Percentiles rank a stretch among this genome's conserved stretches.
Conservation (phyloP, 495 filamentous ascomycete species). For the Tuber aestivum region DNA sequence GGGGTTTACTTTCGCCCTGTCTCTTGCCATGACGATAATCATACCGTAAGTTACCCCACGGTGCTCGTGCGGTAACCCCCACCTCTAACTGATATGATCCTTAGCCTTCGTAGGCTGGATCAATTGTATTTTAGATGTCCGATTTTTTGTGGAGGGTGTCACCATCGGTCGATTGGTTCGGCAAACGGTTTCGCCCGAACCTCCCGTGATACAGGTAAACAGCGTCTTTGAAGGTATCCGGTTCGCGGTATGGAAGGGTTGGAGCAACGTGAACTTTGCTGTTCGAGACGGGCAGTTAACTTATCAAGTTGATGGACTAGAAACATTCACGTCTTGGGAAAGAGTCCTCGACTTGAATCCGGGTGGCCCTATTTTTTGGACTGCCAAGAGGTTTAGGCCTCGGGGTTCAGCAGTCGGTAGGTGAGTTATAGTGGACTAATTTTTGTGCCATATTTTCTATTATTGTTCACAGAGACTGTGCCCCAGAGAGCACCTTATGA, state of each 20-base stretch:
- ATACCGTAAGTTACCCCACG: not conserved
- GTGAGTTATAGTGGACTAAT: not conserved
- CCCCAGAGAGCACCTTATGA: no score
- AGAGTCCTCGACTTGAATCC: not conserved
- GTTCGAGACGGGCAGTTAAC: not conserved
- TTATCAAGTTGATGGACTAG: not conserved
- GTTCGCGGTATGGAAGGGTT: not conserved
- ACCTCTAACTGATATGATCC: not conserved
- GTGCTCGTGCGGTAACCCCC: not conserved
- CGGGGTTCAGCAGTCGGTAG: not conserved
- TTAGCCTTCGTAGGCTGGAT: not conserved
- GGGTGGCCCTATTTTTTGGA: not conserved
- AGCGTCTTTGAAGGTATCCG: not conserved
- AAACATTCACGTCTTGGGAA: not conserved
- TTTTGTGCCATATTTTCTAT: not conserved
- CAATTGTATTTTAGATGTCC: not conserved
- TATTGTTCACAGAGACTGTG: no score
- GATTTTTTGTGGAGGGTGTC: not conserved
- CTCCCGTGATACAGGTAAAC: not conserved
- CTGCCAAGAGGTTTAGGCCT: not conserved
- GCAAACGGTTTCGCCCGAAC: not conserved
- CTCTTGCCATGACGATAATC: not conserved
- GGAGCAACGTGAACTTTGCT: not conserved
- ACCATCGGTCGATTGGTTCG: not conserved
- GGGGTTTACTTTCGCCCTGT: not conserved